Conservation (phyloP, 768 basidiomycete genomes). For the Leccinellum luteum region DNA sequence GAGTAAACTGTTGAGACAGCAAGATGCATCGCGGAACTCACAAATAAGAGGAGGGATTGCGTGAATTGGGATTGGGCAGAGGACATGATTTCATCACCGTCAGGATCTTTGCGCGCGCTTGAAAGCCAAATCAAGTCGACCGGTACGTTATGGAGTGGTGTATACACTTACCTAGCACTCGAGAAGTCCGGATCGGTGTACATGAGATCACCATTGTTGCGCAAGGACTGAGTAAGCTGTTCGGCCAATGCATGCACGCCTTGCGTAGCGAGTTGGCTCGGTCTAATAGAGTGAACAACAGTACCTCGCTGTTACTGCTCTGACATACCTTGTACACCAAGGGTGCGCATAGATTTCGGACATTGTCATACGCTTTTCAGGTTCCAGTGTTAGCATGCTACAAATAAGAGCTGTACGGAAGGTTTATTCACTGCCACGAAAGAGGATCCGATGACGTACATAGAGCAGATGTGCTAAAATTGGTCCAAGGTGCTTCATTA, state of each 20-base stretch:
- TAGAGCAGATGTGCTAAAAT: conserved; percentile 53
- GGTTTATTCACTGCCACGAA: not conserved
- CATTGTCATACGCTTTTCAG: conserved; percentile 64
- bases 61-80: conserved; percentile 73
- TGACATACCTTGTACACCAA: conserved; percentile 68
- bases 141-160: not conserved
- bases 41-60: conserved; percentile 77
- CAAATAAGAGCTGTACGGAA: conserved; percentile 63
- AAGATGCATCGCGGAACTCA: conserved; percentile 33
- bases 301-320: no score
- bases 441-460: conserved; percentile 45
- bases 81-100: conserved; percentile 61
- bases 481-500: conserved; percentile 74
- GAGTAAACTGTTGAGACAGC: not conserved
- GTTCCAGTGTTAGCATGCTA: conserved; percentile 70
- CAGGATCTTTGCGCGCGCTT: conserved; percentile 39
- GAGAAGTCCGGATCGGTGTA: conserved; percentile 59
- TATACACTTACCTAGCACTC: conserved; percentile 29
- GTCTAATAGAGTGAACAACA: conserved; percentile 37
- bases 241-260: conserved; percentile 58
- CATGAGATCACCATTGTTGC: conserved; percentile 70
- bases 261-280: conserved; percentile 63
- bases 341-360: conserved; percentile 54
- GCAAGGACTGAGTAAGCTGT: conserved; percentile 65
- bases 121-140: not conserved